phyloP scores from a whole-genome alignment of 1,139 yeast species.

The Pichia sp. region DNA sequence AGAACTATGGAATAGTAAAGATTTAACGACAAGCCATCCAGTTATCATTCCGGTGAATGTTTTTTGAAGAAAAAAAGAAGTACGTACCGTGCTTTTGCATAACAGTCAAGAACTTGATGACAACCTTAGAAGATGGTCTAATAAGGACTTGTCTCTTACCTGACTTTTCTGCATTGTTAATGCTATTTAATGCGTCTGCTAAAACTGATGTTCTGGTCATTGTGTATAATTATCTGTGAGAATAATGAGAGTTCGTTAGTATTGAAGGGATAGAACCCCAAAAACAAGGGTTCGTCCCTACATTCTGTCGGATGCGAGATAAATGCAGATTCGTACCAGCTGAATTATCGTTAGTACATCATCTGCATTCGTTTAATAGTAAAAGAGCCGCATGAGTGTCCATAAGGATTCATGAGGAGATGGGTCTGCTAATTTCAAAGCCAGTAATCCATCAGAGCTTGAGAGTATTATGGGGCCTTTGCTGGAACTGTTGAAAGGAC shows the following conservation, averaged over 20 bases:
- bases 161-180: slow-evolving; percentile 99
- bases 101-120: slow-evolving; percentile 92
- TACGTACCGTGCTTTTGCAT: slow-evolving; percentile 86
- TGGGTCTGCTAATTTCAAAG: not conserved
- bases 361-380: not conserved
- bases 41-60: slow-evolving; percentile 80
- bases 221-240: slow-evolving; percentile 23
- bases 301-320: no score
- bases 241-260: slow-evolving; percentile 17
- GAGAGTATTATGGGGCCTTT: slow-evolving; percentile 29
- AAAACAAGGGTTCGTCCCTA: no score
- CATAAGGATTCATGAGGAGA: slow-evolving; percentile 36
- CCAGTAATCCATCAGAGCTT: slow-evolving; percentile 15
- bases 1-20: slow-evolving; percentile 6
- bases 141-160: slow-evolving; percentile 99
- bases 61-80: slow-evolving; percentile 17
- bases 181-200: slow-evolving; percentile 98
- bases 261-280: no score
- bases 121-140: slow-evolving; percentile 99
- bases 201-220: slow-evolving; percentile 99
- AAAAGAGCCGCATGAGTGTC: slow-evolving; percentile 37
- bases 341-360: no score
- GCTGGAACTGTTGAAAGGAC: slow-evolving; percentile 1
- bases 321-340: no score
- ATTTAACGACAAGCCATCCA: slow-evolving; percentile 83